Percentiles rank a stretch among this genome's conserved stretches.
Evolutionary conservation across 257 asterid genomes (phyloP).

Genomic region (Cynanchum wilfordii): DNA sequence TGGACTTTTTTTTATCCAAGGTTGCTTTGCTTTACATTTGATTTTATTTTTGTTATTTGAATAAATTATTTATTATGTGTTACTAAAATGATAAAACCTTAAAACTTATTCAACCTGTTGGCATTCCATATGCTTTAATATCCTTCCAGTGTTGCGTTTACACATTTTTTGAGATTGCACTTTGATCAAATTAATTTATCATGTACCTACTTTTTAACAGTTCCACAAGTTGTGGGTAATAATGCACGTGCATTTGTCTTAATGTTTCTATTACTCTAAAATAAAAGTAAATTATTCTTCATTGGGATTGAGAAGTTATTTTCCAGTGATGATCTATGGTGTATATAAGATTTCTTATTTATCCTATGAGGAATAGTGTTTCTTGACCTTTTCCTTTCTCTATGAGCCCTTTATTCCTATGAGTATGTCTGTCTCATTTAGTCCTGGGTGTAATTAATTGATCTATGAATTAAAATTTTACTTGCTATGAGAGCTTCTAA

Average conservation of each 20-base stretch:
- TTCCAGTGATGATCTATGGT: not conserved
- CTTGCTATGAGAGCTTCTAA: not conserved
- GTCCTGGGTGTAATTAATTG: not conserved
- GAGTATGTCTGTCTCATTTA: conserved; percentile 5
- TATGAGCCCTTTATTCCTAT: not conserved
- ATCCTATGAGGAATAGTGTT: not conserved
- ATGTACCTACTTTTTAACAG: not conserved
- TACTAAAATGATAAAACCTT: not conserved
- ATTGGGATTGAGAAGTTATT: not conserved
- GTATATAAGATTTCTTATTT: not conserved
- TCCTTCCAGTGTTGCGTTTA: not conserved
- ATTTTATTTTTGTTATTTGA: too few relatives aligned
- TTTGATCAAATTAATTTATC: not conserved
- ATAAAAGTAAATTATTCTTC: not conserved
- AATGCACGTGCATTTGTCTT: not conserved
- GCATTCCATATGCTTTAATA: not conserved
- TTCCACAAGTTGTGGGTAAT: not conserved
- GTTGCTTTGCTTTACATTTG: not conserved
- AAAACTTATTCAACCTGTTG: not conserved
- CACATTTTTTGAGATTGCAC: not conserved
- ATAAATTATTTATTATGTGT: not conserved
- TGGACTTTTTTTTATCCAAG: not conserved
- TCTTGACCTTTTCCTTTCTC: conserved; percentile 5
- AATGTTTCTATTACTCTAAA: not conserved
- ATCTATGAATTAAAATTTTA: not conserved